phyloP scores from a whole-genome alignment of 1,139 yeast species.

The Saccharomycopsis hybrid region DNA sequence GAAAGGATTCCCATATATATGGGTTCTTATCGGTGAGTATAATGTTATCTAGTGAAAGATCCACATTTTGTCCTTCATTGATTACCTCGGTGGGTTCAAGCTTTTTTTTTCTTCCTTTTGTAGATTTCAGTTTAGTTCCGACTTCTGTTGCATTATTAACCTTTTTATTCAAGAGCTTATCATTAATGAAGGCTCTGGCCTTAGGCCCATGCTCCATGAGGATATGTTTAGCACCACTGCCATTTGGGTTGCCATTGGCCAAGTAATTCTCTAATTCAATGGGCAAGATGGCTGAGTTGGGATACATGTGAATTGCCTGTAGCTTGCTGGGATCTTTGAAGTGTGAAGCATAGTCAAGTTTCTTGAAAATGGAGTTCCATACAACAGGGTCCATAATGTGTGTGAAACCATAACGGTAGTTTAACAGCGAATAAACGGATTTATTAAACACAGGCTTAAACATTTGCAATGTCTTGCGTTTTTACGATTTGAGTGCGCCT shows the following conservation, averaged over 20 bases:
- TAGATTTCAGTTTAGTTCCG: too few species aligned
- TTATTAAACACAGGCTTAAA: too few species aligned
- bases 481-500: too few species aligned
- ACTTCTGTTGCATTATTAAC: neutral
- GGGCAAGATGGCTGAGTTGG: conserved; percentile 49
- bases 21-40: conserved; percentile 37
- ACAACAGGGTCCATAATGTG: neutral
- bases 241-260: too few species aligned
- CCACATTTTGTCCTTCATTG: conserved; percentile 8
- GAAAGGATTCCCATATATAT: conserved; percentile 58
- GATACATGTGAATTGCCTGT: conserved; percentile 61
- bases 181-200: neutral
- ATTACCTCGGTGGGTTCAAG: neutral
- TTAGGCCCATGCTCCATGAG: conserved; percentile 32
- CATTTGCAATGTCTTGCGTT: too few species aligned
- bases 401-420: neutral
- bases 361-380: conserved; percentile 4
- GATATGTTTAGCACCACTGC: conserved; percentile 9
- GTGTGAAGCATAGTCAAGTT: conserved; percentile 31
- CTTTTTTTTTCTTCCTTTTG: neutral
- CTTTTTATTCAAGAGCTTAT: conserved; percentile 5
- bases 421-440: neutral
- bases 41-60: conserved; percentile 14
- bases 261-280: conserved; percentile 24
- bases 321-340: conserved; percentile 41